phyloP scores from a whole-genome alignment of 495 filamentous ascomycete species.

The Tuber borchii region DNA sequence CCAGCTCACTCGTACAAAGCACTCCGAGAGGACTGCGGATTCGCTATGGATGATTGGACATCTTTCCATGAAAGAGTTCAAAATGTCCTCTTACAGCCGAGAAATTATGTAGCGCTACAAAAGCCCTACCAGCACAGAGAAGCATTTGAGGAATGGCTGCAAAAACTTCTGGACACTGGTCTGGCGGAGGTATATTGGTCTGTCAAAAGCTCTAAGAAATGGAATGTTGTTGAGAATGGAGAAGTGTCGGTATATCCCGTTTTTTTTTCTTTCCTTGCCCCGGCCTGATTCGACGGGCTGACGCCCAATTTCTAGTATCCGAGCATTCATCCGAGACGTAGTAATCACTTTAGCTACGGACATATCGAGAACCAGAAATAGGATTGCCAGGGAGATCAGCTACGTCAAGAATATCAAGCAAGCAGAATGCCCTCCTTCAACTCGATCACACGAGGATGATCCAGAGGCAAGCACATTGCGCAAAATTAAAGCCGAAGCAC shows the following conservation, averaged over 20 bases:
- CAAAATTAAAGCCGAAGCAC: background rate
- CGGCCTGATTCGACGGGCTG: background rate
- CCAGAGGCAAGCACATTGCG: background rate
- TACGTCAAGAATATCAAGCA: background rate
- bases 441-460: background rate
- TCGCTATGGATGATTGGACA: background rate
- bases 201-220: background rate
- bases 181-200: background rate
- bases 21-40: background rate
- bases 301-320: background rate
- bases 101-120: background rate
- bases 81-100: background rate
- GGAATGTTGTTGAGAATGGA: background rate
- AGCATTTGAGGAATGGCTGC: background rate
- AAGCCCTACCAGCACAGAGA: background rate
- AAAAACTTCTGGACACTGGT: background rate
- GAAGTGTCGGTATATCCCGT: background rate
- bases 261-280: background rate
- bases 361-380: background rate
- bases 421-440: background rate
- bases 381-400: background rate
- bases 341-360: background rate
- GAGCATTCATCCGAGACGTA: background rate
- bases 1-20: background rate
- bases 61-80: background rate